Evolutionary conservation across 176 grass and related monocot species (phyloP).

Genomic region (Carex myosuroides): DNA sequence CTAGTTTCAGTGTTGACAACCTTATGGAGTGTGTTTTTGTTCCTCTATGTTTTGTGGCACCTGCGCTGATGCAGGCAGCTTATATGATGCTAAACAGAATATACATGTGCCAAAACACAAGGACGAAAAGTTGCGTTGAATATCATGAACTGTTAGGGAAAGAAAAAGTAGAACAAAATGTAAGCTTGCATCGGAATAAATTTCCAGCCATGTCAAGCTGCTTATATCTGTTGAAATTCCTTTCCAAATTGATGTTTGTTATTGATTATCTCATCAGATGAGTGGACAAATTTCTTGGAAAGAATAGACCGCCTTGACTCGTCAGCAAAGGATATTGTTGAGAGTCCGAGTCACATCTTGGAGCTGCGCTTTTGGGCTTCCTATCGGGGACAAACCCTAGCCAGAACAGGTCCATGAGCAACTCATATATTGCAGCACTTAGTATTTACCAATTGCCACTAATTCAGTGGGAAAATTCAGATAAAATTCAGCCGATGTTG

Average conservation of each 20-base stretch:
- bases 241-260: neutral
- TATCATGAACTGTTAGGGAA: neutral
- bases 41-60: neutral
- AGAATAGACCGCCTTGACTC: constrained; percentile 62
- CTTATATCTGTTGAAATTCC: neutral
- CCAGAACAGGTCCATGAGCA: constrained; percentile 66
- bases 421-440: constrained; percentile 7
- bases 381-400: constrained; percentile 94
- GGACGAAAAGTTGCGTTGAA: neutral
- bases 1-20: neutral
- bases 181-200: neutral
- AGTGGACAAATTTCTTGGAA: constrained; percentile 95
- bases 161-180: neutral
- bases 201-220: neutral
- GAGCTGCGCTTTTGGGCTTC: constrained; percentile 97
- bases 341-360: constrained; percentile 57
- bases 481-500: constrained; percentile 10
- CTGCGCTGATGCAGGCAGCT: neutral
- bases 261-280: constrained; percentile 39
- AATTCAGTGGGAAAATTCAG: constrained; percentile 11
- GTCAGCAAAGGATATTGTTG: constrained; percentile 66
- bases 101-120: neutral
- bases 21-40: neutral
- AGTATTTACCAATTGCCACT: neutral
- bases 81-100: neutral